Evolutionary conservation across 2,329 filamentous ascomycete species (phyloP).

Genomic region (Claviceps capensis): DNA sequence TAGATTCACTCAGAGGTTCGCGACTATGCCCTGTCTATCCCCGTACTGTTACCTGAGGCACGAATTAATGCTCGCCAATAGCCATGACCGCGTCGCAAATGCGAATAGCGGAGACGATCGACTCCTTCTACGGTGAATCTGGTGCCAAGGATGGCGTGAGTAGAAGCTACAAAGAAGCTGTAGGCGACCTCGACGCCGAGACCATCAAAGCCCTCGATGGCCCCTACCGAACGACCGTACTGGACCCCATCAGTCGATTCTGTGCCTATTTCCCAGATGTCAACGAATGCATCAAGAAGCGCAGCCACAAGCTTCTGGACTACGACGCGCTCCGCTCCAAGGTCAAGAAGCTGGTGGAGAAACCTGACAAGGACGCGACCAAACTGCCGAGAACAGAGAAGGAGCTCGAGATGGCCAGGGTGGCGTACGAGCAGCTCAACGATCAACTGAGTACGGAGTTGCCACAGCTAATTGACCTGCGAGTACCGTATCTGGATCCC

Average conservation of each 20-base stretch:
- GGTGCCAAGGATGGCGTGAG: slow-evolving; percentile 91
- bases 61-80: slow-evolving; percentile 18
- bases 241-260: slow-evolving; percentile 91
- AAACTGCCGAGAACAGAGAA: slow-evolving; percentile 94
- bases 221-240: slow-evolving; percentile 83
- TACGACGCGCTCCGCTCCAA: slow-evolving; percentile 93
- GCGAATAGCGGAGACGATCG: slow-evolving; percentile 98
- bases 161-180: slow-evolving; percentile 94
- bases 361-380: slow-evolving; percentile 95
- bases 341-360: slow-evolving; percentile 93
- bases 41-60: background rate
- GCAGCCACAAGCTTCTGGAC: slow-evolving; percentile 94
- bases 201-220: slow-evolving; percentile 97
- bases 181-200: slow-evolving; percentile 93
- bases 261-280: slow-evolving; percentile 98
- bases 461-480: slow-evolving; percentile 89
- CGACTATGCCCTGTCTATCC: background rate
- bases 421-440: slow-evolving; percentile 91
- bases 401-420: slow-evolving; percentile 87
- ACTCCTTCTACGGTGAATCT: slow-evolving; percentile 95
- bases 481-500: slow-evolving; percentile 92
- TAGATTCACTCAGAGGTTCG: slow-evolving; percentile 81
- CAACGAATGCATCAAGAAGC: slow-evolving; percentile 99
- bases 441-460: slow-evolving; percentile 88
- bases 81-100: slow-evolving; percentile 99